A percentile compares a stretch with the other conserved stretches of the same genome.
phyloP scores from a whole-genome alignment of 2,329 filamentous ascomycete species.

The Exophiala bonariae region DNA sequence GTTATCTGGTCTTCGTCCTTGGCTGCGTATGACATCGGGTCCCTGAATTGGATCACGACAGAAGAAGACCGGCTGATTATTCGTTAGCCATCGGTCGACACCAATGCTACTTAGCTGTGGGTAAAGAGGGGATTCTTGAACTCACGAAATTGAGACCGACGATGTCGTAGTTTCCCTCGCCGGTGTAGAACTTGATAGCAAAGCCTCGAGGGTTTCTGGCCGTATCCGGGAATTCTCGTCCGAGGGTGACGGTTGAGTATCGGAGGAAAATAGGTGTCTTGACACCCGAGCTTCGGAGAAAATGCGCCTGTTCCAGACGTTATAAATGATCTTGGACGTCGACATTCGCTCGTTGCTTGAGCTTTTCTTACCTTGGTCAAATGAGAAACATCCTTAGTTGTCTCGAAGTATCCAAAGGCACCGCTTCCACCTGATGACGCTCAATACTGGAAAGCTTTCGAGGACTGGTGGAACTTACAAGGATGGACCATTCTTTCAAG shows the following conservation, averaged over 20 bases:
- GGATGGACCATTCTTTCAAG: conserved; percentile 41
- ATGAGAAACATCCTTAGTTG: conserved; percentile 26
- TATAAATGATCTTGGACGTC: conserved; percentile 19
- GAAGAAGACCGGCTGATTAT: conserved; percentile 47
- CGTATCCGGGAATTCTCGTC: conserved; percentile 45
- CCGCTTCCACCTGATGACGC: conserved; percentile 19
- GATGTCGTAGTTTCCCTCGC: conserved; percentile 52
- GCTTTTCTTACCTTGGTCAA: conserved; percentile 28
- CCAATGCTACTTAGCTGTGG: no score
- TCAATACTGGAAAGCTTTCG: no score
- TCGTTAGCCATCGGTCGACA: neutral
- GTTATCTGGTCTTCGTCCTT: conserved; percentile 48
- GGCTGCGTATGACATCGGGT: conserved; percentile 50
- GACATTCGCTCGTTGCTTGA: conserved; percentile 13
- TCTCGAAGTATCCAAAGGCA: conserved; percentile 32
- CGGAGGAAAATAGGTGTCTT: conserved; percentile 46
- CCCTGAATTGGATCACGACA: conserved; percentile 49
- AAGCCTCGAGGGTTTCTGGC: conserved; percentile 50
- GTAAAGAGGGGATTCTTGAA: neutral
- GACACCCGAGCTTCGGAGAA: conserved; percentile 40
- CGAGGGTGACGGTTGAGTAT: conserved; percentile 47
- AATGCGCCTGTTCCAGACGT: conserved; percentile 34
- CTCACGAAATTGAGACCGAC: conserved; percentile 47
- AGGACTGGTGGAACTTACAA: conserved; percentile 24
- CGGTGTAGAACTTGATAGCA: conserved; percentile 52